Evolutionary conservation across 1,284 basidiomycete species (phyloP).

Genomic region (Thecaphora thlaspeos): DNA sequence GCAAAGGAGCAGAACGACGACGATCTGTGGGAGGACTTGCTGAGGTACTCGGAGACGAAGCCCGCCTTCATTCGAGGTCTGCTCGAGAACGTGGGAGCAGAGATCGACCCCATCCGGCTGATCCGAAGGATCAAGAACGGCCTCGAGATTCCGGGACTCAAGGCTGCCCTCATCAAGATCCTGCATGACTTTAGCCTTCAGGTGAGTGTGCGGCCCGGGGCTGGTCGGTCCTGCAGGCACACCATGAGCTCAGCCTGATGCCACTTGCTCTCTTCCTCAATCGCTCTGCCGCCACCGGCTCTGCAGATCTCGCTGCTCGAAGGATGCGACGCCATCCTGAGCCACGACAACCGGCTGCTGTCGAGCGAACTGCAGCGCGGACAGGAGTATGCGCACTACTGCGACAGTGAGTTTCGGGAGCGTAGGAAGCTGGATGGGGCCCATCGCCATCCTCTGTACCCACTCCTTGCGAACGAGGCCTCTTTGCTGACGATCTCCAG

Average conservation of each 20-base stretch:
- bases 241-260: background rate
- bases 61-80: slow-evolving; percentile 93
- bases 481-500: too few species aligned
- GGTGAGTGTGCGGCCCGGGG: slow-evolving; percentile 32
- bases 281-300: too few species aligned
- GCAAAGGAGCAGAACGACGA: slow-evolving; percentile 96
- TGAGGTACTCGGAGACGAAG: slow-evolving; percentile 88
- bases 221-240: background rate
- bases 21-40: slow-evolving; percentile 95
- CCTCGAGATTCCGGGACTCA: slow-evolving; percentile 89
- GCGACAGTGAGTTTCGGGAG: slow-evolving; percentile 34
- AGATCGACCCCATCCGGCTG: slow-evolving; percentile 90
- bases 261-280: background rate
- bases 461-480: too few species aligned
- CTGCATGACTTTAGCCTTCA: slow-evolving; percentile 88
- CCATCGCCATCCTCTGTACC: too few species aligned
- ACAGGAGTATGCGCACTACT: slow-evolving; percentile 32
- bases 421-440: too few species aligned
- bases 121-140: slow-evolving; percentile 94
- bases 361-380: slow-evolving; percentile 27
- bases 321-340: slow-evolving; percentile 46
- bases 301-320: slow-evolving; percentile 42
- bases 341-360: slow-evolving; percentile 38
- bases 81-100: slow-evolving; percentile 86
- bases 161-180: slow-evolving; percentile 92